Conservation (phyloP, 116 monocot genomes). For the Phalaenopsis hybrid region DNA sequence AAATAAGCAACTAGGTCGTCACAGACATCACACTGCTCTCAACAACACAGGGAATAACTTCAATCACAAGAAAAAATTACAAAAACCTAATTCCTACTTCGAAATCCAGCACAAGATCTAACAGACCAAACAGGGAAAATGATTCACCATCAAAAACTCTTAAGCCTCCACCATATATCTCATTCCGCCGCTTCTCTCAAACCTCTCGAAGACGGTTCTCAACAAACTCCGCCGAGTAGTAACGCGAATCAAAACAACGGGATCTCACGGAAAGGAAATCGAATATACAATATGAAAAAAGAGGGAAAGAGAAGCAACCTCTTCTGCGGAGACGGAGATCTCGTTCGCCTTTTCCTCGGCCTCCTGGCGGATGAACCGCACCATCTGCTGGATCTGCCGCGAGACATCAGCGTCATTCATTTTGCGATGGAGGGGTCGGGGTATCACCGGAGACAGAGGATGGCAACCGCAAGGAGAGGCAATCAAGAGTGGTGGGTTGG, state of each 20-base stretch:
- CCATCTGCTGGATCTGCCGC: conserved; percentile 78
- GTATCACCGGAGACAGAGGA: not conserved
- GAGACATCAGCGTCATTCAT: conserved; percentile 73
- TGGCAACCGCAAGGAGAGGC: not conserved
- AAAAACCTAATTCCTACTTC: not conserved
- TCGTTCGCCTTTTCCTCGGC: conserved; percentile 78
- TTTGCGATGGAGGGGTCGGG: conserved; percentile 9
- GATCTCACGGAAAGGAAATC: not conserved
- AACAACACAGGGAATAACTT: not conserved
- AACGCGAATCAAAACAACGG: not conserved
- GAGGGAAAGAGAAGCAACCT: conserved; percentile 21
- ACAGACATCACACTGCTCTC: not conserved
- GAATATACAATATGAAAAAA: not conserved
- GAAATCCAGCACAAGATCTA: not conserved
- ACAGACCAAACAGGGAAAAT: not conserved
- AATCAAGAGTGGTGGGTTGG: not conserved
- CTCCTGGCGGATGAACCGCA: conserved; percentile 73
- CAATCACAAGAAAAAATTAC: too few species aligned
- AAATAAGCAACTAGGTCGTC: not conserved
- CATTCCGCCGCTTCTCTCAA: not conserved
- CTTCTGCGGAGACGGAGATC: conserved; percentile 61
- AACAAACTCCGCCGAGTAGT: not conserved
- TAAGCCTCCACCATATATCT: not conserved
- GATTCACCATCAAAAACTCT: not conserved
- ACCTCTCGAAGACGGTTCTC: not conserved